Evolutionary conservation across 768 basidiomycete genomes (phyloP), one percentile per base, ranked within the genome.

Genomic region (Tulasnella sp.): DNA sequence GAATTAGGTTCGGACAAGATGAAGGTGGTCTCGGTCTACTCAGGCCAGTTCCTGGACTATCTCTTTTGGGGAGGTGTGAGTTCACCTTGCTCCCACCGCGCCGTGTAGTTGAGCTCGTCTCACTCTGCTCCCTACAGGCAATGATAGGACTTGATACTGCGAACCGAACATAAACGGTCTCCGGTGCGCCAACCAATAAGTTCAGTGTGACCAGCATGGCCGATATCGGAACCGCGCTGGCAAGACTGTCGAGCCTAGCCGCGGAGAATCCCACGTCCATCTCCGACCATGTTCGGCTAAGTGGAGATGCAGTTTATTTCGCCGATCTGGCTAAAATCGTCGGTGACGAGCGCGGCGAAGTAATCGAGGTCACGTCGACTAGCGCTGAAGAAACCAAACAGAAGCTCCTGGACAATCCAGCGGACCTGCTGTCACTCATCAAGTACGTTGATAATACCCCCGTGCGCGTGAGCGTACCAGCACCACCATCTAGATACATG

Each of bases 151-250:
- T 79, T 31, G 78, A 79, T 40, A 74, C n/a, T 18, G 24, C 7
- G 1, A 79, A 72, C 42, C n/a, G 71, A 1, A 31, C 27, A 19
- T 72, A 46, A 6, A 74, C 42, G 1, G 36, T 46, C 27, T 16
- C 46, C 24, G 78, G 78, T 7, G 12, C 16, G 16, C 31, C 78
- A 14, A 18, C 18, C n/a, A 72, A 74, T 14, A 46, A 74, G 44
- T 71, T 79, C 14, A 16, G 14, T 19, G 18, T 74, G 3, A 79
- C 78, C 38, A 40, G 68, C 14, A 73, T n/a, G 71, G 62, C 36
- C 68, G 77, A 78, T 68, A 44, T 78, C 19, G 77, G 34, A 42
- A 27, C 56, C 18, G 46, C 76, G 24, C 12, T 77, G 27, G 52
- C 39, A 12, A 31, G 39, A 12, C 52, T 62, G 3, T 48, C 76